A percentile compares a stretch with the other conserved stretches of the same genome.
Conservation (phyloP, 2,329 filamentous ascomycete genomes). For the Botrytis hyacinthi region DNA sequence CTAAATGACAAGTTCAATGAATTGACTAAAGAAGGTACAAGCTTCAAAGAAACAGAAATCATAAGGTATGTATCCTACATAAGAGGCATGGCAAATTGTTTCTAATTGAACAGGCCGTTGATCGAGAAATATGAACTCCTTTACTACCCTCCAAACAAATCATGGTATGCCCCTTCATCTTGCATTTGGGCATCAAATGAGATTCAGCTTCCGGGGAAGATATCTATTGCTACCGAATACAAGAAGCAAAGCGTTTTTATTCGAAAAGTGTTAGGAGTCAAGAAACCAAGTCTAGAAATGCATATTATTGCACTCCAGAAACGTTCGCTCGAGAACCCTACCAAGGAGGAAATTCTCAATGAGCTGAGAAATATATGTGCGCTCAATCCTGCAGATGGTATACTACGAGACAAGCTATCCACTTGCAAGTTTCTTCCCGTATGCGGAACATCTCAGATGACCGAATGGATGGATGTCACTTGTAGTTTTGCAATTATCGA, state of each 20-base stretch:
- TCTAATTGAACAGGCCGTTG: too few relatives aligned
- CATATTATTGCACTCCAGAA: neutral
- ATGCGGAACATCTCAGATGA: neutral
- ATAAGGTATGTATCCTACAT: neutral
- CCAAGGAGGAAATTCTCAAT: accelerated
- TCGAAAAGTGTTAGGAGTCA: neutral
- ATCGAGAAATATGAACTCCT: too few relatives aligned
- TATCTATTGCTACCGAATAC: neutral
- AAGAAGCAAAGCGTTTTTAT: neutral
- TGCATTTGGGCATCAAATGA: neutral
- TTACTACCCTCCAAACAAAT: neutral
- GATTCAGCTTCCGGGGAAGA: neutral
- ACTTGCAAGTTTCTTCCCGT: neutral
- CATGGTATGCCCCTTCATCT: neutral
- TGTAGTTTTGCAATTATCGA: neutral
- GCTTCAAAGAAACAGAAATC: accelerated
- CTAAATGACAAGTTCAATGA: neutral
- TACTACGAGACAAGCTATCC: neutral
- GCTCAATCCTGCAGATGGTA: too few relatives aligned
- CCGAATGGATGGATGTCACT: neutral
- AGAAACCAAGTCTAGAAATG: neutral
- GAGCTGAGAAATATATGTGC: neutral
- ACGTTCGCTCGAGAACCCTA: neutral
- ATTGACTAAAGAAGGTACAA: neutral
- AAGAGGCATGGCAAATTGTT: too few relatives aligned